These are phyloP conservation scores for Saprolegnia parasitica DNA, from an alignment of 352 stramenopile genomes.

Conservation along the genomic window DNA sequence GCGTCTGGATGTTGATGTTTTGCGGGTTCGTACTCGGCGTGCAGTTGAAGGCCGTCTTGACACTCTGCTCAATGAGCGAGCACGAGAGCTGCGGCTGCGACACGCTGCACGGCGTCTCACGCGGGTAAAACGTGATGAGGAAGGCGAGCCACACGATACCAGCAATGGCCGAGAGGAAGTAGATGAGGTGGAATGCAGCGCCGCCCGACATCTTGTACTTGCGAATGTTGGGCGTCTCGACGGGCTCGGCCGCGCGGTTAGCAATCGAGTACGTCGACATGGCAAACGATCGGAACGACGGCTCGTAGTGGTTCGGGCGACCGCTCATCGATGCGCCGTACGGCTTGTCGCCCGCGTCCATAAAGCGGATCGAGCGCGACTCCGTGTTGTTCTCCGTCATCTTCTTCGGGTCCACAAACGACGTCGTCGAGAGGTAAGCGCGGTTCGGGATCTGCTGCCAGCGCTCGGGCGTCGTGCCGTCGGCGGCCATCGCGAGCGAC, in stretches of 20 bases:
- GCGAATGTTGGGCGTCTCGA: slow-evolving; percentile 85
- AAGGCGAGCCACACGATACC: slow-evolving; percentile 80
- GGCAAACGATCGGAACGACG: slow-evolving; percentile 84
- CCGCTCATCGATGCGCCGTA: slow-evolving; percentile 61
- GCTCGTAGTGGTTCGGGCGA: slow-evolving; percentile 77
- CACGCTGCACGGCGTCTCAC: slow-evolving; percentile 72
- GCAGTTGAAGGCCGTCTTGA: slow-evolving; percentile 45
- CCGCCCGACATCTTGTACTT: slow-evolving; percentile 89
- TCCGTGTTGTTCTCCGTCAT: slow-evolving; percentile 67
- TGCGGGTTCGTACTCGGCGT: slow-evolving; percentile 40
- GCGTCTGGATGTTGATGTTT: slow-evolving; percentile 59
- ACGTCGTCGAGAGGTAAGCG: slow-evolving; percentile 81
- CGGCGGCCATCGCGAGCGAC: slow-evolving; percentile 73
- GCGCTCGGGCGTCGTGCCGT: slow-evolving; percentile 67
- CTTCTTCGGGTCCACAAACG: slow-evolving; percentile 83
- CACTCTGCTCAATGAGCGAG: slow-evolving; percentile 44
- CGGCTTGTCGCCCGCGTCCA: slow-evolving; percentile 79
- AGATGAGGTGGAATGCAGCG: slow-evolving; percentile 81
- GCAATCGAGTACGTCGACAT: slow-evolving; percentile 88
- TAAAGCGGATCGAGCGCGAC: slow-evolving; percentile 79
- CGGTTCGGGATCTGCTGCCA: slow-evolving; percentile 82
- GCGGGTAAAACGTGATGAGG: slow-evolving; percentile 74
- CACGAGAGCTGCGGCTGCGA: slow-evolving; percentile 68
- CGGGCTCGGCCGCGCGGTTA: slow-evolving; percentile 77
- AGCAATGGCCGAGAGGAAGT: slow-evolving; percentile 60